Evolutionary conservation across 805 yeast genomes (phyloP).

Genomic region (Yarrowia sp.): DNA sequence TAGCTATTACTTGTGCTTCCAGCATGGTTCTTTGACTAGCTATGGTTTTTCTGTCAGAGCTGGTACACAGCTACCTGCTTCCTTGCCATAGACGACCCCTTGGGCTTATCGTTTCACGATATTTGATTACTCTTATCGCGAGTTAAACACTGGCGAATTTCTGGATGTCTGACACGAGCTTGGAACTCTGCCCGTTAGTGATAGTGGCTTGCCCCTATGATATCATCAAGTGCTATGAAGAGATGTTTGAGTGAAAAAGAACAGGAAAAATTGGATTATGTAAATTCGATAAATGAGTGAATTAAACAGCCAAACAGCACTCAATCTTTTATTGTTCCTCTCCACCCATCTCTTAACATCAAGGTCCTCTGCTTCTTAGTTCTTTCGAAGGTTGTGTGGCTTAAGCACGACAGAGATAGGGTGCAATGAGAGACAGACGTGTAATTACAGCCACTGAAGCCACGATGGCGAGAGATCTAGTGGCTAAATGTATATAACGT

Average conservation of each 20-base stretch:
- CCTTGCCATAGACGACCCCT: no score
- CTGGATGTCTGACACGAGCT: neutral
- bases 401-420: conserved; percentile 23
- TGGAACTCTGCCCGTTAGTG: conserved; percentile 2
- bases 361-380: neutral
- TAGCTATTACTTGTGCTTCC: no score
- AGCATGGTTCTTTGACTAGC: no score
- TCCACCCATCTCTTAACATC: neutral
- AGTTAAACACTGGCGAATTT: neutral
- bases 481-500: conserved; percentile 6
- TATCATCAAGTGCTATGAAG: no score
- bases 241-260: no score
- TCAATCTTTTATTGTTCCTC: neutral
- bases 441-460: conserved; percentile 14
- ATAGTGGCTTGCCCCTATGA: conserved; percentile 6
- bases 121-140: neutral
- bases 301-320: neutral
- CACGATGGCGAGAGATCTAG: neutral
- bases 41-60: no score
- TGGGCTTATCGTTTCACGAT: neutral
- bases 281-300: no score
- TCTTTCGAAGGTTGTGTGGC: conserved; percentile 19
- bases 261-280: no score
- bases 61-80: no score
- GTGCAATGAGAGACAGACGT: neutral